A percentile compares a stretch with the other conserved stretches of the same genome.
Evolutionary conservation across 78 protist genomes (phyloP).

Genomic region (Dictyostelium discoideum): dicty_2.7 NC_007088.5:8342001-8342500

Average conservation of each 20-base stretch:
- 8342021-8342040: neutral
- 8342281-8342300: neutral
- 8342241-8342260: neutral
- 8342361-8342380: neutral
- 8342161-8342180: neutral
- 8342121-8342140: neutral
- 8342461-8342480: neutral
- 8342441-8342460: neutral
- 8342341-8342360: neutral
- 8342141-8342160: neutral
- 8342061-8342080: neutral
- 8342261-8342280: neutral
- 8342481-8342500: too few relatives aligned
- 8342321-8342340: neutral
- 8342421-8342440: conserved; percentile 18
- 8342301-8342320: neutral
- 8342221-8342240: too few relatives aligned
- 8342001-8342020: neutral
- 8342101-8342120: neutral
- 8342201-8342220: neutral
- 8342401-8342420: conserved; percentile 23
- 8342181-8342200: neutral
- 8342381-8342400: neutral
- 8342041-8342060: neutral
- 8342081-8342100: neutral